A percentile compares a stretch with the other conserved stretches of the same genome.
These are phyloP conservation scores for Groenewaldozyma salmanticensis DNA, from an alignment of 805 yeast species.

Conservation along the genomic window DNA sequence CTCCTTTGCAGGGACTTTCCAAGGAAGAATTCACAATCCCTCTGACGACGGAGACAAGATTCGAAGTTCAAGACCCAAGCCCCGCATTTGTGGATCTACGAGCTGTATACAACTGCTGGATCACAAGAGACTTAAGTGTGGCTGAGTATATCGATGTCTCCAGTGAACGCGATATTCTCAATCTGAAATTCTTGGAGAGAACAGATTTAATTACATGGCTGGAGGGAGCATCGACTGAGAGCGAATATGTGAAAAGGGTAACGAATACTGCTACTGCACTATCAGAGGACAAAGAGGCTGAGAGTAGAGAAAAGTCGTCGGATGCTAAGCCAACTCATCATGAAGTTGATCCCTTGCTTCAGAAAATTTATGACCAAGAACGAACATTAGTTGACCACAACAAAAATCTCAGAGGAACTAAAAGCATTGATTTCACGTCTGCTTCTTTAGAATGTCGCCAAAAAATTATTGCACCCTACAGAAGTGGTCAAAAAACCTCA, in stretches of 20 bases:
- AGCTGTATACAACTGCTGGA: constrained; percentile 70
- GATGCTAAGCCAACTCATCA: constrained; percentile 19
- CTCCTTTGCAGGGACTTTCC: constrained; percentile 16
- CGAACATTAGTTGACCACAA: constrained; percentile 34
- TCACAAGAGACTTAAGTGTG: constrained; percentile 58
- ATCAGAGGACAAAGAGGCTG: constrained; percentile 7
- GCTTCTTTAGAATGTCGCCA: constrained; percentile 28
- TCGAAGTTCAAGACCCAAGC: constrained; percentile 24
- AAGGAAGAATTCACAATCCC: constrained; percentile 17
- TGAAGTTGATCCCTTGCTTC: constrained; percentile 42
- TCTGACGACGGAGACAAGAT: constrained; percentile 43
- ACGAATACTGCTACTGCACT: constrained; percentile 11
- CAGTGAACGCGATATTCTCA: constrained; percentile 50
- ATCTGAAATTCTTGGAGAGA: constrained; percentile 75
- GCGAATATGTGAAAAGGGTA: constrained; percentile 39
- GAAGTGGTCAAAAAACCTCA: constrained; percentile 3
- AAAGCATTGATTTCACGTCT: constrained; percentile 26
- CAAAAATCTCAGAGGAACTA: constrained; percentile 30
- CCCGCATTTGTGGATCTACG: constrained; percentile 32
- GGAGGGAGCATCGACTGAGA: constrained; percentile 52
- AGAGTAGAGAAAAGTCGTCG: constrained; percentile 2
- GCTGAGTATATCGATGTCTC: constrained; percentile 77
- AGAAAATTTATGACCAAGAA: constrained; percentile 38
- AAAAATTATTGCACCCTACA: constrained; percentile 19
- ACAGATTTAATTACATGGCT: constrained; percentile 79